These are phyloP conservation scores for Plasmopara muralis DNA, from an alignment of 352 stramenopile genomes.

Conservation along the genomic window DNA sequence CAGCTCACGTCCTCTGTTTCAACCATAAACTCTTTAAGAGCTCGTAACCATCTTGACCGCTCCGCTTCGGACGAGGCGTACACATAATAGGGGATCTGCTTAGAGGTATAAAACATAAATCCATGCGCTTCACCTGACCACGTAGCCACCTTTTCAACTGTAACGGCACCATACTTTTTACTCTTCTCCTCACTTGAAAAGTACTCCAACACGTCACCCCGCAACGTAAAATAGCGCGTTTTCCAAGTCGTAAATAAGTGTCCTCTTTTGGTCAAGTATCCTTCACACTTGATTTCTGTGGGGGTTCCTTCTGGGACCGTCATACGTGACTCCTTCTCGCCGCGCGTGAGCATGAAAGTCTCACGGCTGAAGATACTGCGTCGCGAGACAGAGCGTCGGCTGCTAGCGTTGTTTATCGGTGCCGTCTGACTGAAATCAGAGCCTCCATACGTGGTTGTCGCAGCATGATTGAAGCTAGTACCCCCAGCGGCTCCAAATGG, in stretches of 20 bases:
- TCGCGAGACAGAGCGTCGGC: constrained; percentile 48
- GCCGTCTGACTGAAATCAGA: constrained; percentile 30
- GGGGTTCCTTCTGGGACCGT: constrained; percentile 50
- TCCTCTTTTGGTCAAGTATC: constrained; percentile 81
- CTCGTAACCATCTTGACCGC: constrained; percentile 70
- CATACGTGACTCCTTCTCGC: constrained; percentile 56
- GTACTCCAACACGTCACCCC: constrained; percentile 79
- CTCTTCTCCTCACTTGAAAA: constrained; percentile 78
- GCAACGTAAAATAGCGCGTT: constrained; percentile 84
- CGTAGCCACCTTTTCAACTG: constrained; percentile 78
- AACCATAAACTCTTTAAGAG: constrained; percentile 79
- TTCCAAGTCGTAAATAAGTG: constrained; percentile 90
- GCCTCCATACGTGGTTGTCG: constrained; percentile 15
- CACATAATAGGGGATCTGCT: constrained; percentile 87
- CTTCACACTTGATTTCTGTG: constrained; percentile 66
- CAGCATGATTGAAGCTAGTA: constrained; percentile 23
- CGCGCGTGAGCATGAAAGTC: constrained; percentile 69
- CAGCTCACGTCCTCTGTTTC: constrained; percentile 81
- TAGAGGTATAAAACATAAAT: constrained; percentile 89
- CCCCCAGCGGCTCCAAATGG: constrained; percentile 13
- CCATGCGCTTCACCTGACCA: constrained; percentile 82
- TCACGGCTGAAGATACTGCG: constrained; percentile 72
- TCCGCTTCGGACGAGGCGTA: constrained; percentile 79
- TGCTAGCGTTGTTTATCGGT: constrained; percentile 19
- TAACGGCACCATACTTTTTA: constrained; percentile 82